Base-by-base conservation (phyloP, 2,329 filamentous ascomycete genomes). In the Chaetomium sp. region DNA sequence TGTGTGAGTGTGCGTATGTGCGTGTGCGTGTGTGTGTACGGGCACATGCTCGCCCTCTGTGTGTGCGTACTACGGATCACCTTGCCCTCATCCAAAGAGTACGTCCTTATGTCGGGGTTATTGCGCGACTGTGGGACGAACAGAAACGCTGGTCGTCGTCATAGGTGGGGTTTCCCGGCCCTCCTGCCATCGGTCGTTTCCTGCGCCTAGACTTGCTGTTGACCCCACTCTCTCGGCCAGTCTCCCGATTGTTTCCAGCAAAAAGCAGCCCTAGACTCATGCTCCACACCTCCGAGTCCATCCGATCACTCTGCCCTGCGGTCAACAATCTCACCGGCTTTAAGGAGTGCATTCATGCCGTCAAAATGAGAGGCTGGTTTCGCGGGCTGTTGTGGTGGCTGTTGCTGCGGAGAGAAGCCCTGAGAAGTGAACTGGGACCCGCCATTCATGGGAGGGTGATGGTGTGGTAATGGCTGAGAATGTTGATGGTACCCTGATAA, bases 291-390 rank as follows among this genome's bases (percentile, higher is more conserved):
- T 8, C 11, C 10, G 11, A 14, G 40, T 42, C 11, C 9, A n/a
- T n/a, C n/a, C 37, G n/a, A n/a, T 46, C 50, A 64, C 4, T 60
- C 55, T 8, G 59, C 59, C 51, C 73, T 70, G 43, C 75, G 74
- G 55, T 78, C 77, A 41, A 84, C 79, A 58, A 85, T 79, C 61
- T 84, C 81, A 36, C 81, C 80, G 8, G 82, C 82, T 58, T 74
- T 74, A 1, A 85, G 66, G 9, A 85, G 69, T 6, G 81, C 81
- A 57, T 74, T 81, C 69, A 85, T 80, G 1, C 81, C 81, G 58
- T 85, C 81, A 19, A 84, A 68, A 3, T 68, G 65, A 5, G 60
- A 60, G 4, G 70, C 69, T 2, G 62, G 66, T 12, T 69, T 68
- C 12, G 63, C 49, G 4, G 35, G 35, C 32, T 33, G 42, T 5